phyloP scores from a whole-genome alignment of 148 eudicot species.

The Rhododendron ovatum region DNA sequence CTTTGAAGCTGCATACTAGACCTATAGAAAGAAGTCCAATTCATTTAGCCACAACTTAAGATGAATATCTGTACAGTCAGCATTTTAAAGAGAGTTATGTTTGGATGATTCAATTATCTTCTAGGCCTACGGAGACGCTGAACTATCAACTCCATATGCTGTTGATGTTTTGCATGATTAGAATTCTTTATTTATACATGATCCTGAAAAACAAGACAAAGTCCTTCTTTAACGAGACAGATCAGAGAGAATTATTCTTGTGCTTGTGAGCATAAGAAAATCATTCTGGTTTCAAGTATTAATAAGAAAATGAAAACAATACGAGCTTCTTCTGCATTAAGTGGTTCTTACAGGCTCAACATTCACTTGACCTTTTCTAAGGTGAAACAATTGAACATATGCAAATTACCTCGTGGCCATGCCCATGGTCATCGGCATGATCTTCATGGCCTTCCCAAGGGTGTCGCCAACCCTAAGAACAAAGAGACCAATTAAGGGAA shows the following conservation, averaged over 20 bases:
- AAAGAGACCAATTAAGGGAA: slow-evolving; percentile 6
- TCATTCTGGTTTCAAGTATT: neutral
- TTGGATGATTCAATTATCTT: neutral
- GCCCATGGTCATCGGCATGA: slow-evolving; percentile 55
- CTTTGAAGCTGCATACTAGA: neutral
- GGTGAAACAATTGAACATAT: neutral
- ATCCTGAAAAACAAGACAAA: neutral
- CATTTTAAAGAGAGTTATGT: neutral
- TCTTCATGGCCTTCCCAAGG: slow-evolving; percentile 97
- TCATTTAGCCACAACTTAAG: neutral
- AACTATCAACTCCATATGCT: neutral
- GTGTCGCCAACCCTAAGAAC: slow-evolving; percentile 85
- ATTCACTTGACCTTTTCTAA: neutral
- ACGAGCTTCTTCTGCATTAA: neutral
- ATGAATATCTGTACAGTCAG: neutral
- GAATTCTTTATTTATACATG: neutral
- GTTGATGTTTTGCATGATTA: neutral
- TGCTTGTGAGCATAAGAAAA: neutral
- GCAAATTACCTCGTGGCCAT: slow-evolving; percentile 38
- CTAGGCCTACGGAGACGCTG: neutral
- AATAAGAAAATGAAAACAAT: neutral
- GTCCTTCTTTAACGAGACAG: neutral
- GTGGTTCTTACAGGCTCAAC: neutral
- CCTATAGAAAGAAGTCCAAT: neutral
- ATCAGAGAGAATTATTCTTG: neutral